Evolutionary conservation across 139 green algal species (phyloP), one percentile per base, ranked within the genome.

Genomic region (Picochlorum sp.): DNA sequence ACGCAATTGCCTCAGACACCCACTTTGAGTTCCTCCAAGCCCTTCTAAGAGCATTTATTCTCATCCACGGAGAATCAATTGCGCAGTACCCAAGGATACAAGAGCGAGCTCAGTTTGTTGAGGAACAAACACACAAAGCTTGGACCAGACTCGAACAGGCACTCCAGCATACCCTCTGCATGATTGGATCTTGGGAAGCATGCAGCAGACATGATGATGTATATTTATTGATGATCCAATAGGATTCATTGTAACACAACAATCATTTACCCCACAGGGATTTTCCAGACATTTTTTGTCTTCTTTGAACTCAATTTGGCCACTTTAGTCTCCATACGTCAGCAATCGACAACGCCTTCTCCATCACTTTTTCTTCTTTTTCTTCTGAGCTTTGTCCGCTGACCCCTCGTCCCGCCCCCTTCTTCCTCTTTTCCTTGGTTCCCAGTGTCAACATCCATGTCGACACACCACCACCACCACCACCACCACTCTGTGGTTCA

Each of bases 1-100:
- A 32, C 7, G 75, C 88, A 71, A 45, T 86, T 38, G 61, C 49
- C 16, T 63, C 65, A 13, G 70, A 74, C 16, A 55, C 67, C 37
- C 86, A 94, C 72, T 96, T 89, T 62, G 89, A 96, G 73, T 84
- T 92, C 44, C 63, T 78, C 49, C 76, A 92, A 74, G 72, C 80
- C 3, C 59, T 85, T 41, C 62, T 82, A 23, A 58, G 62, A 23
- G 63, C 72, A 6, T 10, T 62, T 15, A 67, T 80, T 51, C 37
- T 84, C 61, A 67, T 85, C 57, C 86, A 95, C 66, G 85, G 75
- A 15, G 82, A 89, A 8, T 62, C 69, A 5, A 79, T 96, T 11
- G 71, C 78, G 37, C n/a, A 62, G 15, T 57, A 75, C 8, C 47
- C 68, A 2, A 18, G 57, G 45, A 73, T 96, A 66, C 30, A 54